phyloP scores from a whole-genome alignment of 106 monocot species.

The Iris macrosiphon region DNA sequence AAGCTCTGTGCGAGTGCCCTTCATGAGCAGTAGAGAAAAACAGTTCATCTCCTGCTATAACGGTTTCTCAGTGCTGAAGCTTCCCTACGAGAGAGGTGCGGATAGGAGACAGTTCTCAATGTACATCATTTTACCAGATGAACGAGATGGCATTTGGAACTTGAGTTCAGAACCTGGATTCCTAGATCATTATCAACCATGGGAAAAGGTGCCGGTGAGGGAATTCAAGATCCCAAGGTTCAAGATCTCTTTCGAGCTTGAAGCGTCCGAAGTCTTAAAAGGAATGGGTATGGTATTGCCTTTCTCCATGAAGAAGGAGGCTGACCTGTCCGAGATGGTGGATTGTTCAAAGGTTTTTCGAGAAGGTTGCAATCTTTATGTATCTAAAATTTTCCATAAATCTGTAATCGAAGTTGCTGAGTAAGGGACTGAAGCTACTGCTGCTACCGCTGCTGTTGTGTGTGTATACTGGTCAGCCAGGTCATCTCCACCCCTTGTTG shows the following conservation, averaged over 20 bases:
- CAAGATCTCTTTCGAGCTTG: conserved; percentile 68
- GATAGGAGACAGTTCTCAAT: conserved; percentile 67
- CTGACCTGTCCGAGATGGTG: conserved; percentile 41
- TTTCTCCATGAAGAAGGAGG: conserved; percentile 21
- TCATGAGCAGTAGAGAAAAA: conserved; percentile 40
- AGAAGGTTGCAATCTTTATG: conserved; percentile 15
- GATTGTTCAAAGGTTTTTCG: conserved; percentile 20
- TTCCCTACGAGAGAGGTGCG: conserved; percentile 57
- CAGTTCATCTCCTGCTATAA: conserved; percentile 38
- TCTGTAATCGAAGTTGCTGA: conserved; percentile 71
- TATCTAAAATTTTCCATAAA: conserved; percentile 56
- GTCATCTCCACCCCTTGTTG: no score
- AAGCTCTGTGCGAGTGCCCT: conserved; percentile 35
- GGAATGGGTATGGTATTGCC: conserved; percentile 41
- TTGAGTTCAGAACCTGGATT: conserved; percentile 37
- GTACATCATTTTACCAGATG: conserved; percentile 71
- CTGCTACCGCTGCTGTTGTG: conserved; percentile 53
- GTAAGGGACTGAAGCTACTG: conserved; percentile 81
- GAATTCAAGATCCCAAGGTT: conserved; percentile 69
- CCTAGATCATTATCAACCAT: conserved; percentile 31
- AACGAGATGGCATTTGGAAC: conserved; percentile 35
- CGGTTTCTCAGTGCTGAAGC: conserved; percentile 57
- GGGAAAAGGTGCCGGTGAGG: conserved; percentile 22
- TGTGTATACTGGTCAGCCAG: no score
- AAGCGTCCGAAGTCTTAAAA: conserved; percentile 45